phyloP scores from a whole-genome alignment of 2,329 filamentous ascomycete species.

The Ophiostoma sp. region DNA sequence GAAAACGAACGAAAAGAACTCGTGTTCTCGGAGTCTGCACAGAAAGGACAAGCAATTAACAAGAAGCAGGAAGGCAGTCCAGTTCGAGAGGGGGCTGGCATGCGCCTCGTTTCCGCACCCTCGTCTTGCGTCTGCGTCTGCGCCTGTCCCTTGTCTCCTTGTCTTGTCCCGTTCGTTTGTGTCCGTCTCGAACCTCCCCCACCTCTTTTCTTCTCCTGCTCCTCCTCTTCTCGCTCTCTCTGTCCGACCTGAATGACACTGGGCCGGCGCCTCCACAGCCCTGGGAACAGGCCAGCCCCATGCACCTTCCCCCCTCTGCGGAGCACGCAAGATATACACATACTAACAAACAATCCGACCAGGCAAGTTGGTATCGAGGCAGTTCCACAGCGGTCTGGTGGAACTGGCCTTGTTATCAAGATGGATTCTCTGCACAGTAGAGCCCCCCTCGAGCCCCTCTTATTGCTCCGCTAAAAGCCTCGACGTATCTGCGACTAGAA shows the following conservation, averaged over 20 bases:
- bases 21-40: neutral
- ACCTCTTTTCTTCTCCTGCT: neutral
- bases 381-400: neutral
- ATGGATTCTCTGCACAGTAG: neutral
- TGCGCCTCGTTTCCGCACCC: conserved; percentile 18
- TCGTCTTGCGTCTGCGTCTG: neutral
- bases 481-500: neutral
- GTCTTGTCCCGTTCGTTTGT: neutral
- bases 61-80: neutral
- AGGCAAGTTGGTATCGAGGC: neutral
- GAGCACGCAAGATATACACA: conserved; percentile 13
- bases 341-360: neutral
- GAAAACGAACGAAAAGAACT: neutral
- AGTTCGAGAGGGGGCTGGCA: neutral
- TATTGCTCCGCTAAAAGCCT: conserved; percentile 6
- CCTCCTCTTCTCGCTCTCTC: neutral
- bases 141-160: neutral
- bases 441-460: neutral
- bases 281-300: neutral
- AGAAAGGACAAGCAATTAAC: neutral
- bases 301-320: neutral
- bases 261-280: neutral
- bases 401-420: neutral
- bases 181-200: neutral
- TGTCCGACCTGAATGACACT: neutral